These are phyloP conservation scores for Clavispora asparagi DNA, from an alignment of 805 yeast genomes.

Conservation along the genomic window DNA sequence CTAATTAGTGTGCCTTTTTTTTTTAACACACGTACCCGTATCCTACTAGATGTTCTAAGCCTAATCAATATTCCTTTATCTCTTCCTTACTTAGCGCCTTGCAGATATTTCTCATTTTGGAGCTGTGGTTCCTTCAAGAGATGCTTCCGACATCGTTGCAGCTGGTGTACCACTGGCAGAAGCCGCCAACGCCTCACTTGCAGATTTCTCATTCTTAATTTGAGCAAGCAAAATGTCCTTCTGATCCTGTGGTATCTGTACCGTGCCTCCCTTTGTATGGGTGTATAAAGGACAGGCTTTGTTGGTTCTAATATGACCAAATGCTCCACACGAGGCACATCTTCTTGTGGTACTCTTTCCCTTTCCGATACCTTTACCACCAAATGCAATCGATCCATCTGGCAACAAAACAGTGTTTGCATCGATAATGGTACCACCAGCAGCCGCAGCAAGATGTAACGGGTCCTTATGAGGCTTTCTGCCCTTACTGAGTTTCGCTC, in stretches of 20 bases:
- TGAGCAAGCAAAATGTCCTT: slow-evolving; percentile 16
- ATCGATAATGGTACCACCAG: slow-evolving; percentile 38
- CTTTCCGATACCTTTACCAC: slow-evolving; percentile 69
- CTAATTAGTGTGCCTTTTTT: not conserved
- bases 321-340: slow-evolving; percentile 93
- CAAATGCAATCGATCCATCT: slow-evolving; percentile 41
- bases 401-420: slow-evolving; percentile 41
- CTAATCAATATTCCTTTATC: not conserved
- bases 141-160: not conserved
- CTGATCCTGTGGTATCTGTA: slow-evolving; percentile 15
- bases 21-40: no score
- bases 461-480: slow-evolving; percentile 30
- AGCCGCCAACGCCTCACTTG: not conserved
- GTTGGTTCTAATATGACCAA: slow-evolving; percentile 92
- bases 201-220: slow-evolving; percentile 6
- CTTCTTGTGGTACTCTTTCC: slow-evolving; percentile 71
- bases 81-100: not conserved
- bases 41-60: not conserved
- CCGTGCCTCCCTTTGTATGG: slow-evolving; percentile 28
- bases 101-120: not conserved
- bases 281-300: slow-evolving; percentile 83
- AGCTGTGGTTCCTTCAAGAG: not conserved
- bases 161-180: not conserved
- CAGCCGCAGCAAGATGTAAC: slow-evolving; percentile 37
- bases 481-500: slow-evolving; percentile 51